These are phyloP conservation scores for Rhytidiadelphus loreus DNA, from an alignment of 225 moss, liverwort and hornwort genomes.

Conservation along the genomic window DNA sequence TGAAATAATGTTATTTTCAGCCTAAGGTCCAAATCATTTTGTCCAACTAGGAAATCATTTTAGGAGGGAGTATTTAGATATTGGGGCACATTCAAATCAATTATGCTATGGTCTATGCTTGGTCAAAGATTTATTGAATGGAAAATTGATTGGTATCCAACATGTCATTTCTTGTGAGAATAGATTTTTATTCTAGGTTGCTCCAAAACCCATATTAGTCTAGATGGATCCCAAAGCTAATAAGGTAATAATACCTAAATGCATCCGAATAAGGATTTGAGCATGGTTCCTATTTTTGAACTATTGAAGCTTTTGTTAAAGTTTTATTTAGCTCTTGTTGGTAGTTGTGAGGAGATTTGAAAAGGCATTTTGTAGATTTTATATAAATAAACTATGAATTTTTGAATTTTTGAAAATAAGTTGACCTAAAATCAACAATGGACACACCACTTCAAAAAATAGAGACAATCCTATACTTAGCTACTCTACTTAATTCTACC, in stretches of 20 bases:
- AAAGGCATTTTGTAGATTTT: background rate
- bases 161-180: background rate
- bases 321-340: too few relatives aligned
- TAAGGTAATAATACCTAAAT: background rate
- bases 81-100: background rate
- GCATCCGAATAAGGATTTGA: background rate
- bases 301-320: background rate
- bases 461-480: background rate
- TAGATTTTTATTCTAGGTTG: background rate
- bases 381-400: background rate
- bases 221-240: background rate
- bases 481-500: background rate
- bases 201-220: background rate
- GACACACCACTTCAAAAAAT: rapidly evolving
- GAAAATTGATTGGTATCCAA: background rate
- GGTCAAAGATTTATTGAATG: background rate
- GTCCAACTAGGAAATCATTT: too few relatives aligned
- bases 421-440: background rate
- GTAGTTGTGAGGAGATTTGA: too few relatives aligned
- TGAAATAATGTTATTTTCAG: too few relatives aligned
- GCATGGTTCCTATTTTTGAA: background rate
- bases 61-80: background rate
- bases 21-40: too few relatives aligned
- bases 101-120: background rate
- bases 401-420: background rate